These are phyloP conservation scores for Ceratocystis lukuohia DNA, from an alignment of 2,329 filamentous ascomycete species.

Conservation along the genomic window DNA sequence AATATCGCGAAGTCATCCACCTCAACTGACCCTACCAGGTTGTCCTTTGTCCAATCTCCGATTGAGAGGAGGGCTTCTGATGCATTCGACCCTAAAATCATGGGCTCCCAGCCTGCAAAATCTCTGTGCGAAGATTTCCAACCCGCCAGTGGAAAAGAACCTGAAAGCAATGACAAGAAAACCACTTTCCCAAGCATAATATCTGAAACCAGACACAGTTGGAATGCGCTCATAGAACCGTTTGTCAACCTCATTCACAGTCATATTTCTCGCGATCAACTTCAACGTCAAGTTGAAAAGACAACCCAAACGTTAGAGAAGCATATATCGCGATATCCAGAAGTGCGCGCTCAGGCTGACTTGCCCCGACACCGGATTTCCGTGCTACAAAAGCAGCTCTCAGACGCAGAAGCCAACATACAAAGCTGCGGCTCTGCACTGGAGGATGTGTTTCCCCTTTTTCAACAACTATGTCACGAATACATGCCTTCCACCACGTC, in stretches of 20 bases:
- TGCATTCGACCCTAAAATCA: too few relatives aligned
- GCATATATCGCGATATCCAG: constrained; percentile 9
- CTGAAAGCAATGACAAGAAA: neutral
- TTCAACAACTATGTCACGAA: neutral
- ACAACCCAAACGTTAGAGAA: constrained; percentile 7
- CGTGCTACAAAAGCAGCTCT: neutral
- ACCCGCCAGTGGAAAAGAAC: too few relatives aligned
- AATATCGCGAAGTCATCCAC: too few relatives aligned
- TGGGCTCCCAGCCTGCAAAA: too few relatives aligned
- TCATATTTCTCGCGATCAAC: neutral
- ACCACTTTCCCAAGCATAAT: too few relatives aligned
- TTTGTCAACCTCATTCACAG: neutral
- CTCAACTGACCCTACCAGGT: too few relatives aligned
- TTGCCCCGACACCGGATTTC: constrained; percentile 6
- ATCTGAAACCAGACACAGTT: neutral
- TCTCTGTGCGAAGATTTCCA: too few relatives aligned
- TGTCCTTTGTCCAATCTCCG: too few relatives aligned
- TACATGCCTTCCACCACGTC: neutral
- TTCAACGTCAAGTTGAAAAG: neutral
- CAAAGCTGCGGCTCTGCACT: neutral
- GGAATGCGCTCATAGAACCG: neutral
- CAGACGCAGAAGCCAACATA: neutral
- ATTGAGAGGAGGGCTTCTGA: too few relatives aligned
- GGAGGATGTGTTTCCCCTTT: neutral
- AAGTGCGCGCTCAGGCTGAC: constrained; percentile 8